phyloP scores from a whole-genome alignment of 2,329 filamentous ascomycete genomes.

The Aureobasidium namibiae region DNA sequence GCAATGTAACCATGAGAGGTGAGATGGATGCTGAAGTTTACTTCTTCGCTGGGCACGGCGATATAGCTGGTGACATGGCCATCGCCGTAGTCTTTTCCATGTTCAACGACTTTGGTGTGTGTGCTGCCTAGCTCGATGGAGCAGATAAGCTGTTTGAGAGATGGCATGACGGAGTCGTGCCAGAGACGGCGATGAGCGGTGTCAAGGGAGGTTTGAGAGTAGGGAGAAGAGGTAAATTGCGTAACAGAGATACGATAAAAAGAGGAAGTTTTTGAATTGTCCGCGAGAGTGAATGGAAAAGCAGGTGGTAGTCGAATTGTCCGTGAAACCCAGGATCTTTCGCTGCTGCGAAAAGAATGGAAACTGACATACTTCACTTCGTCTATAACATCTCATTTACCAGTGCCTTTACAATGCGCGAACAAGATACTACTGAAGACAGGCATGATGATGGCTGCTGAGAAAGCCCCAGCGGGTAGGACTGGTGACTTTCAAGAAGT shows the following conservation, averaged over 20 bases:
- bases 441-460: not conserved
- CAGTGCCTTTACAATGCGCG: not conserved
- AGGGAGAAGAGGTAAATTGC: no score
- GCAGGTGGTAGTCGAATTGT: no score
- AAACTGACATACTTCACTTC: not conserved
- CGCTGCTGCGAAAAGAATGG: not conserved
- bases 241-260: no score
- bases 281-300: no score
- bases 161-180: constrained; percentile 39
- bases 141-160: constrained; percentile 45
- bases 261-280: no score
- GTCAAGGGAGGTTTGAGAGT: not conserved
- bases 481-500: not conserved
- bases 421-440: not conserved
- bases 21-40: constrained; percentile 42
- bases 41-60: constrained; percentile 38
- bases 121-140: constrained; percentile 40
- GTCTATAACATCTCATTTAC: not conserved
- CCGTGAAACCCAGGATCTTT: no score
- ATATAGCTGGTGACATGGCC: constrained; percentile 45
- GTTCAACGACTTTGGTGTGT: constrained; percentile 40
- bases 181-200: not conserved
- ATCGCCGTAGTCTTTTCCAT: constrained; percentile 42
- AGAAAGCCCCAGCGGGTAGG: not conserved
- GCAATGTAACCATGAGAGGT: constrained; percentile 43